Conservation (phyloP, 2,329 filamentous ascomycete species). For the Fusarium xylarioides region DNA sequence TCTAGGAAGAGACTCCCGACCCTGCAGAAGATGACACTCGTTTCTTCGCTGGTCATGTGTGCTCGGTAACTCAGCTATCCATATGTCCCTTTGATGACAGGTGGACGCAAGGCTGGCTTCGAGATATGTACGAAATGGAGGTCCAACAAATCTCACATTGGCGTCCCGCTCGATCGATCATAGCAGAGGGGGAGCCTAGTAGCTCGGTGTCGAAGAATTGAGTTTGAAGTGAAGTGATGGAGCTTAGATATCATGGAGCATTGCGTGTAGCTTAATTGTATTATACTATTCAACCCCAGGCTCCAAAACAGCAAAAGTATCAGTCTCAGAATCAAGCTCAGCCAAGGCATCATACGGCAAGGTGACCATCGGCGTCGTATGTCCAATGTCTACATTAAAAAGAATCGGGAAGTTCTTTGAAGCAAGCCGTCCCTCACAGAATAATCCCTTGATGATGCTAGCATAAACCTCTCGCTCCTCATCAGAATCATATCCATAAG, state of each 20-base stretch:
- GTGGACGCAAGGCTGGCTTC: neutral
- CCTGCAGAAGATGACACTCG: neutral
- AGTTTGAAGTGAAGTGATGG: neutral
- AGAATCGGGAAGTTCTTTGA: conserved; percentile 51
- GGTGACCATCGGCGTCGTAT: conserved; percentile 54
- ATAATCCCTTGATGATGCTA: conserved; percentile 43
- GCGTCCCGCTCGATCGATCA: too few relatives aligned
- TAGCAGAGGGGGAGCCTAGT: neutral
- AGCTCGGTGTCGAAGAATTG: neutral
- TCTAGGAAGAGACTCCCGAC: too few relatives aligned
- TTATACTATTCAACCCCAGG: neutral
- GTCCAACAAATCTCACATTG: fast-evolving
- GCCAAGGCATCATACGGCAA: conserved; percentile 51
- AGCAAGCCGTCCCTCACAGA: conserved; percentile 49
- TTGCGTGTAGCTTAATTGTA: fast-evolving
- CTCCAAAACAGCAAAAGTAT: conserved; percentile 48
- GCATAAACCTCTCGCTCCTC: conserved; percentile 43
- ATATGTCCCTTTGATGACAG: neutral
- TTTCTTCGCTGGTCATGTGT: neutral
- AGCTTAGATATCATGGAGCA: neutral
- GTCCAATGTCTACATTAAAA: conserved; percentile 54
- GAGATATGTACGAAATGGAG: neutral
- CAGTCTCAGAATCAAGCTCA: conserved; percentile 49
- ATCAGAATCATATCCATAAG: conserved; percentile 51
- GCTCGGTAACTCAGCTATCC: neutral